A percentile compares a stretch with the other conserved stretches of the same genome.
These are phyloP conservation scores for Calonectria montana DNA, from an alignment of 2,329 filamentous ascomycete species.

Conservation along the genomic window DNA sequence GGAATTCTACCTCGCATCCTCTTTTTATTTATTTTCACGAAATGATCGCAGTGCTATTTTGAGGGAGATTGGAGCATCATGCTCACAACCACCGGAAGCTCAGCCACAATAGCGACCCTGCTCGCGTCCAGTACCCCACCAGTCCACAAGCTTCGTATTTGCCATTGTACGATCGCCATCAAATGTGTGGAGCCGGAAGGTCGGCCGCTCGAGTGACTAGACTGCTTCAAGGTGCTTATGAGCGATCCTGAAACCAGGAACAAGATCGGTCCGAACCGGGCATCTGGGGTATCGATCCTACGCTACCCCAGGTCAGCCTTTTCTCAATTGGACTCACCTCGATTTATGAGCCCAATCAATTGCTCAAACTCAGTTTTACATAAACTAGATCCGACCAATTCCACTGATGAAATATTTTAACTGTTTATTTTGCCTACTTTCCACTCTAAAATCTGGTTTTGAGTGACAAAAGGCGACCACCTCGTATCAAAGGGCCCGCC, in stretches of 20 bases:
- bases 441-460: no score
- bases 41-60: neutral
- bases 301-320: neutral
- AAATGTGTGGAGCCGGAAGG: neutral
- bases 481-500: neutral
- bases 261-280: neutral
- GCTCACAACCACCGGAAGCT: neutral
- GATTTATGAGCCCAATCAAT: neutral
- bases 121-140: neutral
- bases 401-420: neutral
- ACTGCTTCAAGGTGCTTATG: neutral
- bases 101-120: neutral
- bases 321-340: neutral
- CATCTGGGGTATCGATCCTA: neutral
- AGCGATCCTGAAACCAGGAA: neutral
- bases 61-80: neutral
- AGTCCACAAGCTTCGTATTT: neutral
- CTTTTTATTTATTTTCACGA: neutral
- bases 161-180: neutral
- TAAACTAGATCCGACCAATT: neutral
- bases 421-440: neutral
- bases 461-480: no score
- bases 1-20: neutral
- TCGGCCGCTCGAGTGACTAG: neutral
- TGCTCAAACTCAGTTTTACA: neutral